phyloP scores from a whole-genome alignment of 352 stramenopile species.

The Lagenidium giganteum region DNA sequence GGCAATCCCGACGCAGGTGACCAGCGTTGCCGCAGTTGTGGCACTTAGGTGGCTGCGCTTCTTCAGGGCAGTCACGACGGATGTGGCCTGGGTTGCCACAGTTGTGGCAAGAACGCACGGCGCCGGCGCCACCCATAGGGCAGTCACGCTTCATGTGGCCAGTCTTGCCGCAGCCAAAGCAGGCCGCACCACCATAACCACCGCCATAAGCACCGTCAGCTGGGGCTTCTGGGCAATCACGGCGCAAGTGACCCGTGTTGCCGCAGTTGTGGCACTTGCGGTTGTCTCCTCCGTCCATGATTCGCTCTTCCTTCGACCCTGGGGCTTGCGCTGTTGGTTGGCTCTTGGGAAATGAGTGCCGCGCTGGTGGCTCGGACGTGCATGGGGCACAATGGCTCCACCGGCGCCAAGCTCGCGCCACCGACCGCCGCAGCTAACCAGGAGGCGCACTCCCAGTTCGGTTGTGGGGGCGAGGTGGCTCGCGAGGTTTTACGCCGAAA shows the following conservation, averaged over 20 bases:
- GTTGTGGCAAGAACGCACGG: slow-evolving; percentile 76
- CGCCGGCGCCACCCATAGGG: slow-evolving; percentile 24
- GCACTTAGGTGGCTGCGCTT: slow-evolving; percentile 68
- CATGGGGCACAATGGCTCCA: no score
- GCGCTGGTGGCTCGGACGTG: no score
- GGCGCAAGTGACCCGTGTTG: slow-evolving; percentile 63
- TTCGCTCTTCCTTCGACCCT: no score
- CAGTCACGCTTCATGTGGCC: slow-evolving; percentile 83
- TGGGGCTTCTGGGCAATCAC: slow-evolving; percentile 64
- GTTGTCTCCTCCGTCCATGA: no score
- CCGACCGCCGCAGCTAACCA: no score
- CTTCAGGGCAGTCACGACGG: slow-evolving; percentile 74
- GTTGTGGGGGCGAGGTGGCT: no score
- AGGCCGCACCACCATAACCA: slow-evolving; percentile 34
- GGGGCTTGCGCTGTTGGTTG: no score
- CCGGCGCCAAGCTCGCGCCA: no score
- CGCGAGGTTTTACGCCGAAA: no score
- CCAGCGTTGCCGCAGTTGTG: slow-evolving; percentile 73
- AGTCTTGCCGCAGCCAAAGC: slow-evolving; percentile 75
- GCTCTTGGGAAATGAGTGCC: no score
- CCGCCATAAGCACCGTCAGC: slow-evolving; percentile 25
- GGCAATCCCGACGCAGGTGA: slow-evolving; percentile 70
- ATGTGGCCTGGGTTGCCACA: slow-evolving; percentile 75
- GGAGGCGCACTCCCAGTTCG: no score
- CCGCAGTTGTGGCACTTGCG: slow-evolving; percentile 84